A percentile compares a stretch with the other conserved stretches of the same genome.
These are phyloP conservation scores for Elongisporangium prolatum DNA, from an alignment of 352 stramenopile genomes.

Conservation along the genomic window DNA sequence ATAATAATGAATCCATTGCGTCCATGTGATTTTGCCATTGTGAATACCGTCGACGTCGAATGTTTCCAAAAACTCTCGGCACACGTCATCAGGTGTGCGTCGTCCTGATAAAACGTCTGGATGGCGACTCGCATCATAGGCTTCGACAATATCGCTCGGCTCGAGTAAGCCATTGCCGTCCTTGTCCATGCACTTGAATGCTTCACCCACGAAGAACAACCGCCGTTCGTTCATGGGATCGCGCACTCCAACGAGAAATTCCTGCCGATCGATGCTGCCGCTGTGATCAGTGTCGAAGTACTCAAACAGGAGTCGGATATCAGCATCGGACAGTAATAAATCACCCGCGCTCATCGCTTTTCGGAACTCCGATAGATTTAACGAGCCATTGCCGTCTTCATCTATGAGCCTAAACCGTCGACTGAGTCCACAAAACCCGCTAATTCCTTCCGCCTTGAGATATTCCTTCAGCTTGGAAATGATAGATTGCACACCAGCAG, in stretches of 20 bases:
- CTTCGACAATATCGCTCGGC: constrained; percentile 71
- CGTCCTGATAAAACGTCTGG: constrained; percentile 76
- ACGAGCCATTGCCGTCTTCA: constrained; percentile 62
- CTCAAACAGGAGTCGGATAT: constrained; percentile 70
- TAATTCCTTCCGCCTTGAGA: constrained; percentile 55
- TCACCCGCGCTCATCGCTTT: constrained; percentile 49
- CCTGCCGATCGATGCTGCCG: constrained; percentile 73
- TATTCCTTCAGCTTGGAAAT: constrained; percentile 35
- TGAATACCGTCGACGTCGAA: constrained; percentile 74
- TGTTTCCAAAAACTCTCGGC: constrained; percentile 82
- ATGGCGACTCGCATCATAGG: constrained; percentile 81
- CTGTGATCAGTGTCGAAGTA: constrained; percentile 81
- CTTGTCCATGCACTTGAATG: constrained; percentile 84
- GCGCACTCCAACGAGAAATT: constrained; percentile 83
- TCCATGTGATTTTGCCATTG: constrained; percentile 66
- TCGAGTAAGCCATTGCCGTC: constrained; percentile 68
- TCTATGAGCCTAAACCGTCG: constrained; percentile 76
- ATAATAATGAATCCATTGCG: constrained; percentile 85
- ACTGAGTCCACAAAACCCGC: constrained; percentile 72
- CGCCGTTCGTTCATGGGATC: constrained; percentile 69
- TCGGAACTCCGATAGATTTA: constrained; percentile 79
- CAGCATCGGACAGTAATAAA: constrained; percentile 47
- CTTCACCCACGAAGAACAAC: constrained; percentile 63
- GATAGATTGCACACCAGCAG: constrained; percentile 56
- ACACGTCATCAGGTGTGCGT: constrained; percentile 58